These are phyloP conservation scores for Ilex asprella DNA, from an alignment of 257 asterid species.

Conservation along the genomic window DNA sequence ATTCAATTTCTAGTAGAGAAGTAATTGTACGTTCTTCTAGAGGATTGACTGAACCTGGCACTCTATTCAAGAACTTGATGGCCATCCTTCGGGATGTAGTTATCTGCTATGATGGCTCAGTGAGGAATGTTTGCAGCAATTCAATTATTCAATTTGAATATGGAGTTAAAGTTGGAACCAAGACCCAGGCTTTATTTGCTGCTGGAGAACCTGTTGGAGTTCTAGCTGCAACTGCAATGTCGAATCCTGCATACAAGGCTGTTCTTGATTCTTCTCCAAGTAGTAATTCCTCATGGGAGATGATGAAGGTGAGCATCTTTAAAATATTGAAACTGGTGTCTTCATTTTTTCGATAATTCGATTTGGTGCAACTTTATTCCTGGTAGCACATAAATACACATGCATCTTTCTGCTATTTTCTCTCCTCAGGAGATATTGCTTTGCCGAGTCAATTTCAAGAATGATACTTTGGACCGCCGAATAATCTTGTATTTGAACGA, in stretches of 20 bases:
- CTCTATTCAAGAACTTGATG: slow-evolving; percentile 85
- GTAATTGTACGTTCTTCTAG: slow-evolving; percentile 90
- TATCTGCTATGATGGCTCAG: slow-evolving; percentile 81
- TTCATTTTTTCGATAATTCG: slow-evolving; percentile 2
- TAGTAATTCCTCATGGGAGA: slow-evolving; percentile 96
- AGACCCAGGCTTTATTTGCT: slow-evolving; percentile 57
- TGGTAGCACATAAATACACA: neutral
- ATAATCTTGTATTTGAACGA: slow-evolving; percentile 59
- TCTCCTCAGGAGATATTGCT: slow-evolving; percentile 79
- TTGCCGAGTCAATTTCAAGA: slow-evolving; percentile 73
- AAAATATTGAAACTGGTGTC: slow-evolving; percentile 10
- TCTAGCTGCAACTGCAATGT: slow-evolving; percentile 98
- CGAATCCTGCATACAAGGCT: slow-evolving; percentile 99
- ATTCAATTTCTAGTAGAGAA: slow-evolving; percentile 90
- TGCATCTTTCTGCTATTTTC: slow-evolving; percentile 13
- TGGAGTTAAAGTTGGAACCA: slow-evolving; percentile 48
- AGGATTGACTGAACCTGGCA: slow-evolving; percentile 95
- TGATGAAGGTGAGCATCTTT: slow-evolving; percentile 74
- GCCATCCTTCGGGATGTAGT: slow-evolving; percentile 94
- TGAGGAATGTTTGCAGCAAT: slow-evolving; percentile 78
- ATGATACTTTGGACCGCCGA: slow-evolving; percentile 68
- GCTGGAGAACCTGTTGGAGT: slow-evolving; percentile 99
- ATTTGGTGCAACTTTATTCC: neutral
- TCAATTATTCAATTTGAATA: slow-evolving; percentile 83
- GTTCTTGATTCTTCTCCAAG: slow-evolving; percentile 96